Base-by-base conservation (phyloP, 208 protist species). In the Trypanosoma cruzi region DNA sequence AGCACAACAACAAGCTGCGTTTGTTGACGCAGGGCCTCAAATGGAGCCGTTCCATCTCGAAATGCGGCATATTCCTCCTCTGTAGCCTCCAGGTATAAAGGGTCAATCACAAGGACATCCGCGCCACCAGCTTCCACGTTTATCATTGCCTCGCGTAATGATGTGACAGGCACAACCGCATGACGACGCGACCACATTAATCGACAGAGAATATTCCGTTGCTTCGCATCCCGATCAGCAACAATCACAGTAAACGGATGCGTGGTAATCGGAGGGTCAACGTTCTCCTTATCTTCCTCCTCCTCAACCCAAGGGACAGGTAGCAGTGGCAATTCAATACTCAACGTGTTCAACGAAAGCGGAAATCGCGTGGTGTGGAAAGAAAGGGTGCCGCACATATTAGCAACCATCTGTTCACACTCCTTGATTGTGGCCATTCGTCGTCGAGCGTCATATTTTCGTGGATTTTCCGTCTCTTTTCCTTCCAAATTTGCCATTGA, bases 21-120 rank as follows among this genome's bases (percentile, higher is more conserved):
- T 13, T 73, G 56, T 42, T 80, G 73, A 49, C 74, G 75, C 50
- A 91, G 78, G 24, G 78, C 74, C 53, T 92, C 84, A 64, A 91
- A 92, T 20, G 82, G 82, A 55, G 86, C 68, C 42, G 74, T 63
- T 37, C 77, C 80, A 8, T 85, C 59, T 53, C 50, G 31, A 10
- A 89, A 53, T 2, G 58, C 60, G 49, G 80, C 82, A 55, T 84
- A 84, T 71, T 93, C 90, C 50, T 90, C 84, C 1, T 82, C 56
- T 0, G 68, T 75, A 32, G 90, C 68, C 40, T 90, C 85, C 46
- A 96, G 60, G 54, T 86, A 72, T 11, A 88, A 61, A 11, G 91
- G 91, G 63, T 96, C 88, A 62, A 96, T 88, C 29, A 96, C 66
- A 50, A 96, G 73, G 52, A 96, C 87, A 44, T 94, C 88, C 16